A percentile compares a stretch with the other conserved stretches of the same genome.
Evolutionary conservation across 2,329 filamentous ascomycete species (phyloP).

Genomic region (Pseudopyrenochaeta lycopersici): DNA sequence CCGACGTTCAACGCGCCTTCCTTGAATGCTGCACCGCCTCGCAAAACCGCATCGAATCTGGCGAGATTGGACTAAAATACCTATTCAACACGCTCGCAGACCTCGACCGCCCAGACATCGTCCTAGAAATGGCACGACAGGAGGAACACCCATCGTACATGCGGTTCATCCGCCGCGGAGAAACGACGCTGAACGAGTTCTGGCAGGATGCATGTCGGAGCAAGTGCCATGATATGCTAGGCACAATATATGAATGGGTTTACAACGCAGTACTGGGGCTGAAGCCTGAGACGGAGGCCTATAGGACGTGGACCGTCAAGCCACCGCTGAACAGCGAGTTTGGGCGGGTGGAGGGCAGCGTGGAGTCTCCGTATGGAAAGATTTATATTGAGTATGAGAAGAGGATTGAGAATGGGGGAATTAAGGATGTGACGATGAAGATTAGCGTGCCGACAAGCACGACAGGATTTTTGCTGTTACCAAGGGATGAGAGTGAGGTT

Average conservation of each 20-base stretch:
- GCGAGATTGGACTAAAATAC: constrained; percentile 55
- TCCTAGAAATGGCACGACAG: constrained; percentile 56
- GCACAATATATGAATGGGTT: constrained; percentile 60
- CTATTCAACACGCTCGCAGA: constrained; percentile 55
- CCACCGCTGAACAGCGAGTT: constrained; percentile 55
- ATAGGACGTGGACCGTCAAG: constrained; percentile 51
- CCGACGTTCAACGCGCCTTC: constrained; percentile 40
- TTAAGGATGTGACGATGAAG: constrained; percentile 15
- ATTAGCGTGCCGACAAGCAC: constrained; percentile 36
- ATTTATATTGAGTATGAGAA: constrained; percentile 40
- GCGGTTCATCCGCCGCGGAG: constrained; percentile 57
- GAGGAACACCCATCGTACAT: constrained; percentile 60
- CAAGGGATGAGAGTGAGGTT: constrained; percentile 16
- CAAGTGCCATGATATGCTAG: constrained; percentile 61
- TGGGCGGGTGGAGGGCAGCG: constrained; percentile 45
- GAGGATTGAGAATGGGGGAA: not conserved
- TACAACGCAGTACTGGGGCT: constrained; percentile 54
- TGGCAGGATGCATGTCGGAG: constrained; percentile 56
- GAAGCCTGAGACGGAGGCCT: constrained; percentile 50
- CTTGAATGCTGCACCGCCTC: constrained; percentile 33
- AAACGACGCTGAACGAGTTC: constrained; percentile 56
- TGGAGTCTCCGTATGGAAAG: constrained; percentile 53
- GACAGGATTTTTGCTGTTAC: constrained; percentile 21
- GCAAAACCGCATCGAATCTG: constrained; percentile 48
- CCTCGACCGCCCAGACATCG: constrained; percentile 48